Conservation (phyloP, 1,284 basidiomycete species). For the Apiotrichum brassicae region DNA sequence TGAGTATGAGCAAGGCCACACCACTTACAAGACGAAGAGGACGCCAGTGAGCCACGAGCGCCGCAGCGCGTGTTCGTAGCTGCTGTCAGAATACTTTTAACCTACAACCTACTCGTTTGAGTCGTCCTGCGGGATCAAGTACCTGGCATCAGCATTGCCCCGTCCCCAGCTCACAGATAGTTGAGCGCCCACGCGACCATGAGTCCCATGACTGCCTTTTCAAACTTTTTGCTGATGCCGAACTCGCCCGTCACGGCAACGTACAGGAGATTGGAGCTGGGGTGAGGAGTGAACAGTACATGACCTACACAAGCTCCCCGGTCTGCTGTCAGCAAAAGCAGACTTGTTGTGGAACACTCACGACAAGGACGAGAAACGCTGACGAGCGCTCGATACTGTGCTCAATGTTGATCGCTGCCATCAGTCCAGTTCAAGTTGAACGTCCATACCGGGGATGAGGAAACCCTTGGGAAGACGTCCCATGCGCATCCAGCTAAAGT, state of each 20-base stretch:
- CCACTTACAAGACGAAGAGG: conserved; percentile 33
- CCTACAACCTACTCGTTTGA: not conserved
- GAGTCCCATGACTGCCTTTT: conserved; percentile 41
- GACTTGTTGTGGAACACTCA: conserved; percentile 18
- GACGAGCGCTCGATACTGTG: conserved; percentile 46
- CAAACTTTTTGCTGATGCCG: conserved; percentile 30
- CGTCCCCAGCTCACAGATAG: conserved; percentile 26
- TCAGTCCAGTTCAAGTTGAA: too few relatives aligned
- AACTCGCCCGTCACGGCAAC: conserved; percentile 7
- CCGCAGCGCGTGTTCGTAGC: conserved; percentile 46
- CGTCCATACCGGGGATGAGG: too few relatives aligned
- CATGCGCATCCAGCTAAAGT: too few relatives aligned
- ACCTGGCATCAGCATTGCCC: conserved; percentile 21
- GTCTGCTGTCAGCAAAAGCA: too few relatives aligned
- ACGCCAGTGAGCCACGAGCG: conserved; percentile 43
- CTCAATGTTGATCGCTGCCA: conserved; percentile 46
- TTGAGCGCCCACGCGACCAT: conserved; percentile 48
- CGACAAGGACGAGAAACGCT: conserved; percentile 46
- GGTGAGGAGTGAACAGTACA: too few relatives aligned
- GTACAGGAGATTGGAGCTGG: conserved; percentile 9
- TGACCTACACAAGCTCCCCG: too few relatives aligned
- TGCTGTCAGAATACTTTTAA: not conserved
- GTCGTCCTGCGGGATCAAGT: too few relatives aligned
- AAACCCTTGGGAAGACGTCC: too few relatives aligned
- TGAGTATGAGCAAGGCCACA: too few relatives aligned